Percentiles rank a stretch among this genome's conserved stretches.
phyloP scores from a whole-genome alignment of 129 eudicot species.

The Chrysanthemum lavandulifolium region DNA sequence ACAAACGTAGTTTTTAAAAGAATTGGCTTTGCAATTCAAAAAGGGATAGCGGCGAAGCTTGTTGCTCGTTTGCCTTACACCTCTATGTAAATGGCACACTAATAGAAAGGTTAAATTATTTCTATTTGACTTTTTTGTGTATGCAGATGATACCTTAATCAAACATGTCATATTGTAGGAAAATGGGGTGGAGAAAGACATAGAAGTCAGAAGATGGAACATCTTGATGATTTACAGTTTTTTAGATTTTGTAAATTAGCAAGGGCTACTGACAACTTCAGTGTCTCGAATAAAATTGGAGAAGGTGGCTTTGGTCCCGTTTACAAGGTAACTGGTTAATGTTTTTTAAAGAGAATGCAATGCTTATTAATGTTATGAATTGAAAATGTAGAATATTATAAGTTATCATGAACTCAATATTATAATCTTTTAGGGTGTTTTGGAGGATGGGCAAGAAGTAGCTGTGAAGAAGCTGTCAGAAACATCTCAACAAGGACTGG shows the following conservation, averaged over 20 bases:
- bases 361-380: background rate
- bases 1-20: too few relatives aligned
- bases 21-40: too few relatives aligned
- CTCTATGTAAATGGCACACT: too few relatives aligned
- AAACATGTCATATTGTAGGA: background rate
- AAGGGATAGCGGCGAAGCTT: too few relatives aligned
- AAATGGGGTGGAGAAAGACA: background rate
- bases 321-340: slow-evolving; percentile 3
- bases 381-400: background rate
- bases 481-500: slow-evolving; percentile 23
- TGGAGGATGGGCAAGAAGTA: slow-evolving; percentile 15
- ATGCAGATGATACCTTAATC: background rate
- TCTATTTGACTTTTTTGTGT: background rate
- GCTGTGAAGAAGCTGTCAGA: slow-evolving; percentile 30
- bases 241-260: slow-evolving; percentile 1
- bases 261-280: background rate
- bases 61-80: too few relatives aligned
- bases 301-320: slow-evolving; percentile 19
- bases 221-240: slow-evolving; percentile 8
- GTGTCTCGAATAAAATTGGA: slow-evolving; percentile 5
- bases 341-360: background rate
- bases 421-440: slow-evolving; percentile 7
- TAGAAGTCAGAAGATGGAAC: background rate
- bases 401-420: background rate
- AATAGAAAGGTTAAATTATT: too few relatives aligned